Evolutionary conservation across 2,329 filamentous ascomycete species (phyloP), one percentile per base, ranked within the genome.

Genomic region (Tothia fuscella): DNA sequence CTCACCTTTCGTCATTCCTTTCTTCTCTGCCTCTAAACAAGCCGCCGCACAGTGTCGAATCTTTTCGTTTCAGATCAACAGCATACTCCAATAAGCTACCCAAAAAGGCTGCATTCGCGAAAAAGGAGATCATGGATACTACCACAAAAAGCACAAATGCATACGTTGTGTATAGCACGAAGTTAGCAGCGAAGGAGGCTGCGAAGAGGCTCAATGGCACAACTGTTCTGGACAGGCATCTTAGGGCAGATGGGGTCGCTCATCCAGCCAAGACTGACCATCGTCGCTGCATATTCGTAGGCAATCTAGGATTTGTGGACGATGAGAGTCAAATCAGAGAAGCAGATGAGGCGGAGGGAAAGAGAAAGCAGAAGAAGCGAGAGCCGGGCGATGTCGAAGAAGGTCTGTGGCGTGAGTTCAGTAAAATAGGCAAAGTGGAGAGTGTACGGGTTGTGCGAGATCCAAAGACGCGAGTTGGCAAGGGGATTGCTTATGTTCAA

Each of bases 401-500:
- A 65, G 91, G 91, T 5, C 72, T 94, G 2, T 94, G 87, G 87
- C 73, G 78, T 34, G 79, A 81, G 16, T 93, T 93, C 54, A 65
- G 71, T 46, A 76, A 82, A 57, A 79, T 73, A 47, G 88, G 89
- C 50, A 82, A 74, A 49, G 83, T 98, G 10, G 89, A 98, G 63
- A 93, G 80, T 55, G 93, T 98, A 26, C 82, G 91, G 25, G 87
- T 98, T 16, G 76, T 95, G 38, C 78, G 91, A 42, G 91, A 98
- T 56, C 71, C 83, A 48, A 81, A 82, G 50, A 98, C 93, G 6
- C 77, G 93, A 38, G 85, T 98, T 22, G 87, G 91, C 54, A 98
- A 98, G 59, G 91, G 91, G 4, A 86, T 98, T 56, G 93, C 93
- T 47, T 98, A 98, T 55, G 89, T 98, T 13, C 91, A 98, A 57